These are phyloP conservation scores for Amanita fuliginea DNA, from an alignment of 768 basidiomycete species.

Conservation along the genomic window DNA sequence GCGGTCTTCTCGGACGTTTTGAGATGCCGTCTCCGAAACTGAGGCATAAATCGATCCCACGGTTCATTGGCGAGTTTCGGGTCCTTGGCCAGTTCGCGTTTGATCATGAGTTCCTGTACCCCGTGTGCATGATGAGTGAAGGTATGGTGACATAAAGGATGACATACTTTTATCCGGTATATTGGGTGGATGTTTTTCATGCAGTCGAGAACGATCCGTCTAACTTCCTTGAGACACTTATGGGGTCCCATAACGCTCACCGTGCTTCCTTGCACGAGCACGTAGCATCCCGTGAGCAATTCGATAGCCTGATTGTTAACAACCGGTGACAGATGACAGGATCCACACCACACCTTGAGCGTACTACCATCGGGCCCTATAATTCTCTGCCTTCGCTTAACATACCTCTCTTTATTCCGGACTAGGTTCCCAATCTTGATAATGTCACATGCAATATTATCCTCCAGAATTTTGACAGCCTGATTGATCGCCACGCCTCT, in stretches of 20 bases:
- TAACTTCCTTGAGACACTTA: slow-evolving; percentile 92
- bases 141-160: not conserved
- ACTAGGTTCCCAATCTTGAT: slow-evolving; percentile 96
- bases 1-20: slow-evolving; percentile 91
- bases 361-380: slow-evolving; percentile 98
- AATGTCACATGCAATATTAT: slow-evolving; percentile 87
- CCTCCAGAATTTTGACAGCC: slow-evolving; percentile 84
- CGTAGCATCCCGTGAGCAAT: slow-evolving; percentile 90
- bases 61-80: slow-evolving; percentile 88
- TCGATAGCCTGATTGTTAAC: slow-evolving; percentile 72
- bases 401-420: slow-evolving; percentile 92
- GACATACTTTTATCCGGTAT: slow-evolving; percentile 85
- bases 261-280: slow-evolving; percentile 95
- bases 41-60: slow-evolving; percentile 96
- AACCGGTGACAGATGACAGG: not conserved
- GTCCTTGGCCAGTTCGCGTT: slow-evolving; percentile 95
- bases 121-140: not conserved
- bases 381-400: slow-evolving; percentile 91
- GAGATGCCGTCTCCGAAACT: slow-evolving; percentile 89
- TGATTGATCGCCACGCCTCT: slow-evolving; percentile 81
- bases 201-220: slow-evolving; percentile 94
- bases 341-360: slow-evolving; percentile 74
- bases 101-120: slow-evolving; percentile 90
- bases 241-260: slow-evolving; percentile 97
- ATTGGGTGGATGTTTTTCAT: slow-evolving; percentile 99